phyloP scores from a whole-genome alignment of 768 basidiomycete species.

The Lentinula sp. region DNA sequence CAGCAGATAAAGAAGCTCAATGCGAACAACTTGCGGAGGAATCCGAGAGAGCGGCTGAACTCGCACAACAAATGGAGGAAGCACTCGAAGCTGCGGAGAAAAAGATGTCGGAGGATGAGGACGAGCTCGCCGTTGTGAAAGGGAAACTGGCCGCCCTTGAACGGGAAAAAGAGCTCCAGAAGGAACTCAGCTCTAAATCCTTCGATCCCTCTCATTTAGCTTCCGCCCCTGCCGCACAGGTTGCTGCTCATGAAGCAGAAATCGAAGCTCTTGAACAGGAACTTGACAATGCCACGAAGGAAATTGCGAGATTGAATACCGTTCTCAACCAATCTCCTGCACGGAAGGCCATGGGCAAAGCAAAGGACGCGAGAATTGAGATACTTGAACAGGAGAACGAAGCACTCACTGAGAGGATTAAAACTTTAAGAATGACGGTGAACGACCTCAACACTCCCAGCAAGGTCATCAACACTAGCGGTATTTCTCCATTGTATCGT shows the following conservation, averaged over 20 bases:
- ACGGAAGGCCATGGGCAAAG: constrained; percentile 70
- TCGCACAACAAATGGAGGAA: constrained; percentile 64
- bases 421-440: constrained; percentile 45
- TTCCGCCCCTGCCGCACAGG: constrained; percentile 5
- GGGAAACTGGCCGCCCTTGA: constrained; percentile 48
- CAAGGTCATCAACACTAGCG: constrained; percentile 46
- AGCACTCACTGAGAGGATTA: constrained; percentile 67
- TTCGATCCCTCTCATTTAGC: constrained; percentile 18
- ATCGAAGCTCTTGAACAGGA: constrained; percentile 66
- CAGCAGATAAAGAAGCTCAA: constrained; percentile 42
- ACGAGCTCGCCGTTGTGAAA: constrained; percentile 43
- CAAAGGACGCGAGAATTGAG: constrained; percentile 71
- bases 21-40: constrained; percentile 48
- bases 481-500: constrained; percentile 74
- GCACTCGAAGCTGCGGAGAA: constrained; percentile 71
- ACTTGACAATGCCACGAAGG: constrained; percentile 69
- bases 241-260: constrained; percentile 39
- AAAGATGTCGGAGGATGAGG: constrained; percentile 61
- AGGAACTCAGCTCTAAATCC: constrained; percentile 20
- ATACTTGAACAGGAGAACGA: constrained; percentile 73
- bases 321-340: constrained; percentile 68
- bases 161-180: constrained; percentile 46
- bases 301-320: constrained; percentile 65
- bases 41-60: constrained; percentile 43
- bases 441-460: constrained; percentile 52